Percentiles rank a stretch among this genome's conserved stretches.
Evolutionary conservation across 495 filamentous ascomycete species (phyloP).

Genomic region (Podospora anserina): DNA sequence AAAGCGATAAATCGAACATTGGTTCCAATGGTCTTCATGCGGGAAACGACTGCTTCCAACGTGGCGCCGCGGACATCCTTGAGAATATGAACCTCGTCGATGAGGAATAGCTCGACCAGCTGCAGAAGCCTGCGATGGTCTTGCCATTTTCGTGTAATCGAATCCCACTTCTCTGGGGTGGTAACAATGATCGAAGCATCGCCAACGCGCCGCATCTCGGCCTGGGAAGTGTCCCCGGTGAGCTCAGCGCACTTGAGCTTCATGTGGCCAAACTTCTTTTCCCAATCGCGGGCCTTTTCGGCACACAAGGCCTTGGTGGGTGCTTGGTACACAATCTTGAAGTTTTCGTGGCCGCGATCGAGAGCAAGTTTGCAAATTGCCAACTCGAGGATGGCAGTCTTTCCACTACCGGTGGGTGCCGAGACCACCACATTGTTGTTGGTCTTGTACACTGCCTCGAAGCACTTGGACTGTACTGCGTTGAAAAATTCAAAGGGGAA

Average conservation of each 20-base stretch:
- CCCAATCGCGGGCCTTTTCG: constrained; percentile 80
- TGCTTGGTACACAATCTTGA: constrained; percentile 94
- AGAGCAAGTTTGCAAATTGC: constrained; percentile 80
- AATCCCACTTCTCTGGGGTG: constrained; percentile 98
- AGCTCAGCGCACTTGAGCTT: constrained; percentile 78
- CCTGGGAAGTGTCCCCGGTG: constrained; percentile 84
- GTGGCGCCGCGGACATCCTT: constrained; percentile 88
- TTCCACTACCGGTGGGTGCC: constrained; percentile 90
- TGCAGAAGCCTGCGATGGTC: constrained; percentile 82
- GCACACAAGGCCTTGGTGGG: constrained; percentile 91
- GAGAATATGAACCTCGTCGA: constrained; percentile 95
- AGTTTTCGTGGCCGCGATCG: constrained; percentile 60
- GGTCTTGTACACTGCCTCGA: constrained; percentile 63
- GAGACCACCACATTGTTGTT: constrained; percentile 85
- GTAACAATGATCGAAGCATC: constrained; percentile 89
- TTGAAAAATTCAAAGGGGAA: constrained; percentile 87
- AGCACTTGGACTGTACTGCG: constrained; percentile 87
- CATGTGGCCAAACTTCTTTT: constrained; percentile 72
- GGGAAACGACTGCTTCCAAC: constrained; percentile 90
- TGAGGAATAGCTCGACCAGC: constrained; percentile 84
- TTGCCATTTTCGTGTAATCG: constrained; percentile 92
- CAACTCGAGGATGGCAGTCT: constrained; percentile 86
- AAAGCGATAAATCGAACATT: constrained; percentile 88
- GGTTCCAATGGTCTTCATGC: constrained; percentile 89
- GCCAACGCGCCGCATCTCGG: constrained; percentile 70